Conservation (phyloP, 768 basidiomycete genomes). For the Rhizopogon roseolus region DNA sequence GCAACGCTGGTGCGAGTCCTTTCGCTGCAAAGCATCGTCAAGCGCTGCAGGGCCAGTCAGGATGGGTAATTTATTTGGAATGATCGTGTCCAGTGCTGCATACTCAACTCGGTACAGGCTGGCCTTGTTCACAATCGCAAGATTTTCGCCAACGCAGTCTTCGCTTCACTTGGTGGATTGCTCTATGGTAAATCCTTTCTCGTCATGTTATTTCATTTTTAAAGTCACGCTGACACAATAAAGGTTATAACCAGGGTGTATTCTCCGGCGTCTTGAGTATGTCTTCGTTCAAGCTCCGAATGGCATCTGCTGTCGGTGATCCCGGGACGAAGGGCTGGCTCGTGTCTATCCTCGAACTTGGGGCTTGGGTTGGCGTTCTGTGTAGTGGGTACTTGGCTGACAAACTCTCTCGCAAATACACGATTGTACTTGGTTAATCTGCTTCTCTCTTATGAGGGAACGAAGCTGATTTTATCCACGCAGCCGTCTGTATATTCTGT, state of each 20-base stretch:
- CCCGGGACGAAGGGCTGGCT: slow-evolving; percentile 63
- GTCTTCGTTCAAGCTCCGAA: slow-evolving; percentile 45
- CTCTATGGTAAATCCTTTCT: slow-evolving; percentile 31
- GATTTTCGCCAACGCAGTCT: slow-evolving; percentile 65
- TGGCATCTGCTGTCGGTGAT: slow-evolving; percentile 51
- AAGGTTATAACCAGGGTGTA: slow-evolving; percentile 46
- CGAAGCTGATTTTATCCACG: slow-evolving; percentile 12
- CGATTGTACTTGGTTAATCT: slow-evolving; percentile 51
- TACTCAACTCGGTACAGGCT: slow-evolving; percentile 25
- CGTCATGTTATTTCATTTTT: not conserved
- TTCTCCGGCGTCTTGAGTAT: slow-evolving; percentile 71
- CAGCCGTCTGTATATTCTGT: slow-evolving; percentile 57
- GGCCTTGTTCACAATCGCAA: slow-evolving; percentile 63
- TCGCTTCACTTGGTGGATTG: slow-evolving; percentile 75
- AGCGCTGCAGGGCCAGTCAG: slow-evolving; percentile 58
- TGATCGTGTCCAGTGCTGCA: not conserved
- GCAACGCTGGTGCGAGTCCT: slow-evolving; percentile 23
- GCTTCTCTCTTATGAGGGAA: too few relatives aligned
- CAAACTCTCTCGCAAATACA: slow-evolving; percentile 68
- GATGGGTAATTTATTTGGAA: slow-evolving; percentile 46
- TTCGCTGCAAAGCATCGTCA: slow-evolving; percentile 43
- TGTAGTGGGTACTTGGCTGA: slow-evolving; percentile 70
- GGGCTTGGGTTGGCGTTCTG: slow-evolving; percentile 75
- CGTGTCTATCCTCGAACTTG: slow-evolving; percentile 69
- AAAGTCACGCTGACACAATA: not conserved